phyloP scores from a whole-genome alignment of 78 protist species.

The Dictyostelium discoideum region DNA sequence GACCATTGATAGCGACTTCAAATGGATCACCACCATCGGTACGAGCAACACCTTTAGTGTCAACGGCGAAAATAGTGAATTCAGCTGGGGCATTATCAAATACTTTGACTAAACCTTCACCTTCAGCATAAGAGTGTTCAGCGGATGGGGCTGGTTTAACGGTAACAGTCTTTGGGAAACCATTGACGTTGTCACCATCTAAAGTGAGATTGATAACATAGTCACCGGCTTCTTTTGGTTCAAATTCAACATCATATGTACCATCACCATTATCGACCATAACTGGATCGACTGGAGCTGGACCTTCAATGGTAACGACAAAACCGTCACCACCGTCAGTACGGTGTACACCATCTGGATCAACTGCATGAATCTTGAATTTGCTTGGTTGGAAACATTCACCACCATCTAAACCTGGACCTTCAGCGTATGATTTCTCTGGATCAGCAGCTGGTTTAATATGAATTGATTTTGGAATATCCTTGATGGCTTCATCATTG shows the following conservation, averaged over 20 bases:
- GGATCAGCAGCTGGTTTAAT: slow-evolving; percentile 83
- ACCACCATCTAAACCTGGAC: slow-evolving; percentile 83
- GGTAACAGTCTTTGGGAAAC: slow-evolving; percentile 75
- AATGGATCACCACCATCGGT: slow-evolving; percentile 78
- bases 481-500: slow-evolving; percentile 66
- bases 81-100: slow-evolving; percentile 61
- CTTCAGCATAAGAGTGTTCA: slow-evolving; percentile 76
- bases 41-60: slow-evolving; percentile 55
- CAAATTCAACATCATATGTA: slow-evolving; percentile 83
- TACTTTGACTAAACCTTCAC: slow-evolving; percentile 72
- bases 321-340: slow-evolving; percentile 85
- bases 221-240: slow-evolving; percentile 74
- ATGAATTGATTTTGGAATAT: slow-evolving; percentile 73
- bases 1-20: slow-evolving; percentile 72
- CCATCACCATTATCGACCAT: slow-evolving; percentile 88
- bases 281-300: slow-evolving; percentile 69
- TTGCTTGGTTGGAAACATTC: slow-evolving; percentile 40
- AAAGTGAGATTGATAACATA: slow-evolving; percentile 73
- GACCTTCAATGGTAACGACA: slow-evolving; percentile 75
- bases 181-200: slow-evolving; percentile 79
- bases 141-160: slow-evolving; percentile 73
- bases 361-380: slow-evolving; percentile 79
- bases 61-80: slow-evolving; percentile 77
- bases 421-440: slow-evolving; percentile 64
- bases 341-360: slow-evolving; percentile 63